Base-by-base conservation (phyloP, 768 basidiomycete species). In the Suillus variegatus region DNA sequence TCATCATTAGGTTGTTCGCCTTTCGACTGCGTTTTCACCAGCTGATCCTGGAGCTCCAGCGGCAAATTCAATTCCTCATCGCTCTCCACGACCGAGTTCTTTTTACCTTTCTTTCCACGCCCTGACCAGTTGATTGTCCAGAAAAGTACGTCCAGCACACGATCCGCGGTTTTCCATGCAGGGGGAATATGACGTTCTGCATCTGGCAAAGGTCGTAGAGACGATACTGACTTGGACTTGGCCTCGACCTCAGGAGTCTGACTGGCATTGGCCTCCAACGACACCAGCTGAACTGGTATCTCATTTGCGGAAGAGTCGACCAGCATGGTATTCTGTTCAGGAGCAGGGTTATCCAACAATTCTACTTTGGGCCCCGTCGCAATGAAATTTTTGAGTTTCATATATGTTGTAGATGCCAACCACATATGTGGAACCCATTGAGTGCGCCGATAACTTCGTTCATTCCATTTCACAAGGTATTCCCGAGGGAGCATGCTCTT, bases 391-490 rank as follows among this genome's bases (percentile, higher is more conserved):
- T 89, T 91, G 65, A 97, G 78, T 72, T 89, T 93, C 13, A 76
- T 72, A n/a, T 78, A 73, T 61, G 86, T 81, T n/a, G 85, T 88
- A 12, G 90, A 85, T 38, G 88, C 80, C 2, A 97, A 81, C 94
- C 94, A 98, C 81, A 91, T 88, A 70, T 98, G 95, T 38, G 94
- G 91, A 2, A 97, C 94, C 95, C 95, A 98, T 74, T 91, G 84
- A 13, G 86, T 79, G 51, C 90, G 86, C 62, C 91, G 81, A 75
- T 92, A 98, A 68, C 94, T 93, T 54, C 90, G 80, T 47, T 83
- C 87, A 10, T 76, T 76, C 94, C 95, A 98, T 75, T 98, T 98
- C 63, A 98, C 87, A 14, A 98, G 86, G 74, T 98, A 98, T 76
- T 97, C 94, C 52, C 96, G 80, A n/a, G 93, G 93, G 18, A 96